Conservation (phyloP, 768 basidiomycete genomes). For the Leccinum barrowsii region DNA sequence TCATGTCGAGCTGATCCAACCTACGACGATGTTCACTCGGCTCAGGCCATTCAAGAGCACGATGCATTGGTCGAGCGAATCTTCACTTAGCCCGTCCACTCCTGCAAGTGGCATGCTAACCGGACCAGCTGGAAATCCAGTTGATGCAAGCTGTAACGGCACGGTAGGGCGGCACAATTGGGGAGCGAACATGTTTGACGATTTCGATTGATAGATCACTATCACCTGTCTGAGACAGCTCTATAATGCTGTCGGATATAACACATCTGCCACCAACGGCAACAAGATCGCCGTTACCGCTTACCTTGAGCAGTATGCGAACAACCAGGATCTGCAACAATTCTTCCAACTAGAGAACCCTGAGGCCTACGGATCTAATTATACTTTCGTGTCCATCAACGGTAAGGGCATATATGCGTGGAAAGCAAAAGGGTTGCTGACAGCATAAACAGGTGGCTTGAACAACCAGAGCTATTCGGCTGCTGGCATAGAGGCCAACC, state of each 20-base stretch:
- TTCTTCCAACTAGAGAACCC: conserved; percentile 51
- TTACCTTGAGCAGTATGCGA: conserved; percentile 54
- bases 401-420: conserved; percentile 33
- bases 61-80: conserved; percentile 29
- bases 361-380: conserved; percentile 46
- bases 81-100: background rate
- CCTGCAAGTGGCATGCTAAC: conserved; percentile 17
- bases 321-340: conserved; percentile 45
- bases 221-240: conserved; percentile 51
- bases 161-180: conserved; percentile 18
- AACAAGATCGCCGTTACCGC: conserved; percentile 55
- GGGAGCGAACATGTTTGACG: background rate
- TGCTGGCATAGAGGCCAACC: conserved; percentile 62
- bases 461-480: conserved; percentile 53
- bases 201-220: conserved; percentile 37
- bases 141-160: conserved; percentile 47
- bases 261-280: conserved; percentile 37
- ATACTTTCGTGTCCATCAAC: conserved; percentile 51
- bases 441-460: conserved; percentile 43
- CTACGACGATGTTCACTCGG: conserved; percentile 65
- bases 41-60: conserved; percentile 42
- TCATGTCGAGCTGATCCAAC: conserved; percentile 67
- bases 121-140: conserved; percentile 33
- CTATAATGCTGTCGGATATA: conserved; percentile 50
- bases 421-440: conserved; percentile 6